Conservation (phyloP, 805 yeast genomes). For the Blastobotrys americana region DNA sequence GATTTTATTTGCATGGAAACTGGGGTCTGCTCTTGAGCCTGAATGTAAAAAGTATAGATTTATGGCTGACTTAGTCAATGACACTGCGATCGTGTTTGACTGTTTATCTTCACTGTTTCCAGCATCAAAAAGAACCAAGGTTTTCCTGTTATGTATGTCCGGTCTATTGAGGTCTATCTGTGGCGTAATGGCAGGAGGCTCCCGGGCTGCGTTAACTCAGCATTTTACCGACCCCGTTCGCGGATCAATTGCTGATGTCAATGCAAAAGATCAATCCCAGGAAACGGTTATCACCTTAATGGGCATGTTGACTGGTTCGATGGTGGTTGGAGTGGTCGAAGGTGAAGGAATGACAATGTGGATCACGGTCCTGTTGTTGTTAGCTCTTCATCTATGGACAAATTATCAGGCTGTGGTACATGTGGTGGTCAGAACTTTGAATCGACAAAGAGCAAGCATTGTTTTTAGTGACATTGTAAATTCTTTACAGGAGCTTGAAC, state of each 20-base stretch:
- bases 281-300: conserved; percentile 32
- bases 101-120: conserved; percentile 29
- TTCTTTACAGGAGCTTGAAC: conserved; percentile 18
- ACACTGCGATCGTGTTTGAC: conserved; percentile 30
- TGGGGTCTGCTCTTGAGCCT: conserved; percentile 30
- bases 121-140: conserved; percentile 13
- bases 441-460: conserved; percentile 30
- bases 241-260: conserved; percentile 33
- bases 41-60: conserved; percentile 33
- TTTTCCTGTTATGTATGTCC: conserved; percentile 27
- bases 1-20: conserved; percentile 31
- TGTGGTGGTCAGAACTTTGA: conserved; percentile 28
- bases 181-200: conserved; percentile 34
- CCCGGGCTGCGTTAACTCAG: conserved; percentile 32
- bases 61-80: conserved; percentile 31
- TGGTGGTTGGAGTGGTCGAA: conserved; percentile 24
- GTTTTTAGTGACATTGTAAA: conserved; percentile 24
- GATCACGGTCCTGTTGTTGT: conserved; percentile 22
- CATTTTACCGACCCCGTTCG: conserved; percentile 30
- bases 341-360: conserved; percentile 25
- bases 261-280: conserved; percentile 33
- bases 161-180: conserved; percentile 31
- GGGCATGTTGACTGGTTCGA: conserved; percentile 32
- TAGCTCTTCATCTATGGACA: conserved; percentile 28
- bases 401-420: conserved; percentile 30